Evolutionary conservation across 306 rosid genomes (phyloP), one percentile per base, ranked within the genome.

Genomic region (Parietaria judaica): DNA sequence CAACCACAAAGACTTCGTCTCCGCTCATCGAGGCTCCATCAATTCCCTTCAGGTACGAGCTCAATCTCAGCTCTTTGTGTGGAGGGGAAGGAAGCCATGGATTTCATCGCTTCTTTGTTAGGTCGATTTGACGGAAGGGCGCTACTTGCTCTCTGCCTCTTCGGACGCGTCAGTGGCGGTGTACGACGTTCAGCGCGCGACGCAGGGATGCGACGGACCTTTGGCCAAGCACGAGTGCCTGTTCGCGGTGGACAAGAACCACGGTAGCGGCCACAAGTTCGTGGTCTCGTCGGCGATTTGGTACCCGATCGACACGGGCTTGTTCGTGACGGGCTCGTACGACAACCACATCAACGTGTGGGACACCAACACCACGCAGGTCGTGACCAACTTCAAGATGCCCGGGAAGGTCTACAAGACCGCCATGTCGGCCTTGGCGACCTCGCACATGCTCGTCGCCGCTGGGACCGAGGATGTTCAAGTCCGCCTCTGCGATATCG

Each of bases 391-490:
- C 78, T 88, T 92, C 56, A 82, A 82, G 65, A 80, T 92, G 96
- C 94, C 99, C 14, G 95, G 95, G 12, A 92, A 92, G 86, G 90
- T 92, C 16, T 86, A 92, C 68, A 76, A 70, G 78, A 81, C 88
- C 63, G 95, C 99, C 56, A 88, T 92, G 96, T 92, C 96, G 14
- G 57, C 89, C 1, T n/a, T 88, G 66, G 86, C 99, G 47, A 84
- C 90, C 11, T 86, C 96, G 23, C 95, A 92, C 73, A 92, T 78
- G 90, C 82, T 92, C 45, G 79, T 92, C 56, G 99, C 95, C 39
- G 90, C 86, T 49, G 96, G 79, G 46, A 86, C 99, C n/a, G 94
- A 88, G 70, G 99, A 92, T 74, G 99, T 92, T 8, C 99, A 92
- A 63, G 99, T 92, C 63, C 95, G 96, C 61, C 96, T 92, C 47